Evolutionary conservation across 352 stramenopile species (phyloP).

Genomic region (Phytophthora citricola): DNA sequence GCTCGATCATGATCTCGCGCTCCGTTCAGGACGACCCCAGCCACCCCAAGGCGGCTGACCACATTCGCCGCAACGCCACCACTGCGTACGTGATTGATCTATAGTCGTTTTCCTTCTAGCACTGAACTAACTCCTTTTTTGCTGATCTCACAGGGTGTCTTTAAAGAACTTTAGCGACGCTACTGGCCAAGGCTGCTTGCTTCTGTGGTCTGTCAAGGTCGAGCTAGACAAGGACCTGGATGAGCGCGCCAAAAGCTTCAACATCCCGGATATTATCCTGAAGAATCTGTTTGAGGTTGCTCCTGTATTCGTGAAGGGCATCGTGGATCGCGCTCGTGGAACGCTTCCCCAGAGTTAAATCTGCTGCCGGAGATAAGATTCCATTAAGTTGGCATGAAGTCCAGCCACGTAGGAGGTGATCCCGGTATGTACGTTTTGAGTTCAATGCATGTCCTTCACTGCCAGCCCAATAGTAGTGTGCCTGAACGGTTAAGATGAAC

Average conservation of each 20-base stretch:
- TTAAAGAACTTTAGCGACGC: conserved; percentile 84
- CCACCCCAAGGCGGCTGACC: conserved; percentile 64
- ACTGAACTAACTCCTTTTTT: conserved; percentile 13
- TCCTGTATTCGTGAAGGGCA: conserved; percentile 84
- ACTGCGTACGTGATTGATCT: conserved; percentile 62
- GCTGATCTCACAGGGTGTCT: conserved; percentile 57
- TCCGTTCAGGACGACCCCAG: conserved; percentile 77
- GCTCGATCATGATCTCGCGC: conserved; percentile 69
- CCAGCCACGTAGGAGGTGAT: conserved; percentile 19
- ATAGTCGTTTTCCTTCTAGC: neutral
- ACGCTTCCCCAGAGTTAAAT: conserved; percentile 52
- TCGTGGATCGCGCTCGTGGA: conserved; percentile 75
- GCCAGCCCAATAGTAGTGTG: conserved; percentile 18
- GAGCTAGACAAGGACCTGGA: conserved; percentile 78
- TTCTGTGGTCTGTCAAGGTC: conserved; percentile 89
- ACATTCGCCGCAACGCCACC: conserved; percentile 81
- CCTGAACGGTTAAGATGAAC: conserved; percentile 19
- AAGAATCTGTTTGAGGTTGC: conserved; percentile 91
- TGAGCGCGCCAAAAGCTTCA: conserved; percentile 76
- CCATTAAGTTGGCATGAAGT: conserved; percentile 20
- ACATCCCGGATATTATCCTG: conserved; percentile 88
- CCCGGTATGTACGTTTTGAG: conserved; percentile 28
- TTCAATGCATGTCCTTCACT: conserved; percentile 27
- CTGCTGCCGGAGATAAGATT: conserved; percentile 9
- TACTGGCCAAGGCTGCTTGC: conserved; percentile 67